Base-by-base conservation (phyloP, 2,329 filamentous ascomycete species). In the Cladophialophora immunda region DNA sequence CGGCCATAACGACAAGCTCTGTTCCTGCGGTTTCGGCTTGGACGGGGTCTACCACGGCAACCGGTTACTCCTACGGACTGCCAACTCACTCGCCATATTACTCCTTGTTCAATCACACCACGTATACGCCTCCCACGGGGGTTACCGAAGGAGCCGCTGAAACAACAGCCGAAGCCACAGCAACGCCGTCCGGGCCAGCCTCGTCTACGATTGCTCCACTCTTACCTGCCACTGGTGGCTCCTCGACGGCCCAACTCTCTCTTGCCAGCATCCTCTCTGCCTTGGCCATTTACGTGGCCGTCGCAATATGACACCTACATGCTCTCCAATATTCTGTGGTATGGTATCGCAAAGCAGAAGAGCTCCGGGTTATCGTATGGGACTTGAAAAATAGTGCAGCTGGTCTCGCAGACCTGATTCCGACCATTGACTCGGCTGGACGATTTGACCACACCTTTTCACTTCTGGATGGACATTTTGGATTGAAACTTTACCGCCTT, bases 1-100 rank as follows among this genome's bases (percentile, higher is more conserved):
- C 64, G 27, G 70, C 62, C 8, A 36, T 62, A n/a, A 66, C 61
- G 47, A 71, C 71, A 15, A 73, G 62, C 36, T 61, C 67, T 30
- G 66, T 19, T 29, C 19, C 60, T 9, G 41, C 55, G 22, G 52
- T 59, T 4, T 64, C 59, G 3, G 34, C 61, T 9, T 58, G 25
- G 52, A 36, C 64, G 15, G 34, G n/a, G 27, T 29, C 34, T 15
- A 62, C 65, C 3, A 59, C 19, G 11, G 8, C 62, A 13, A 64
- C 55, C 29, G 41, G 60, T 30, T 34, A n/a, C 30, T 30, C 45
- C 9, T 60, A 32, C 27, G 19, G 59, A 30, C 19, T 38, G 4
- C 66, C 68, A 34, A 63, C 59, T 27, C 58, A 65, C 4, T 67
- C 66, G 6, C 64, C 64, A 29, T 67, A 70, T 59, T 70, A 63